phyloP scores from a whole-genome alignment of 305 asterid species.

The Salvia sclarea region DNA sequence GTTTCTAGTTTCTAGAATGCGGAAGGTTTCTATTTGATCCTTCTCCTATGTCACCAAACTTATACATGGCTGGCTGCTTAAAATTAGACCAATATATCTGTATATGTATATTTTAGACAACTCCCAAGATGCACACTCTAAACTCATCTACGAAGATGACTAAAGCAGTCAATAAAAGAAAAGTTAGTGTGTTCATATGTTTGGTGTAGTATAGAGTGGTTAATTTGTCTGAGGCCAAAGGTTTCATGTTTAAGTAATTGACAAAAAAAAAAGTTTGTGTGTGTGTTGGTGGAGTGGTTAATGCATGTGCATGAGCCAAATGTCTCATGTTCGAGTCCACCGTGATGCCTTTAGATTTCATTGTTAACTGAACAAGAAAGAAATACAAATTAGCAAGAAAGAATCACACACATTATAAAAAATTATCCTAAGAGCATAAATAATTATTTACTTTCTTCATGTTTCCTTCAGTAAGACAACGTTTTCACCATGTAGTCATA shows the following conservation, averaged over 20 bases:
- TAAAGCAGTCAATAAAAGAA: constrained; percentile 1
- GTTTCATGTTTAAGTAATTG: too few species aligned
- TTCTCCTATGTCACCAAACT: neutral
- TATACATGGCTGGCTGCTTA: neutral
- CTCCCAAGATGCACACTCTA: neutral
- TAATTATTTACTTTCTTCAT: neutral
- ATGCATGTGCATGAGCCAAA: too few species aligned
- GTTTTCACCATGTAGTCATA: constrained; percentile 15
- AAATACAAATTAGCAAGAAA: too few species aligned
- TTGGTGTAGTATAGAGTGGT: too few species aligned
- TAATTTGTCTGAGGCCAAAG: too few species aligned
- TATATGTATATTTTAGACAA: neutral
- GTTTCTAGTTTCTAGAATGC: too few species aligned
- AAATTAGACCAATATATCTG: neutral
- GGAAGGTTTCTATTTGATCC: too few species aligned
- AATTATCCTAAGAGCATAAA: neutral
- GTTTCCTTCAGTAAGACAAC: constrained; percentile 5
- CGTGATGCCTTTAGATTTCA: too few species aligned
- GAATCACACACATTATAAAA: neutral
- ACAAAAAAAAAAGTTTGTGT: too few species aligned
- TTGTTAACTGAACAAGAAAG: too few species aligned
- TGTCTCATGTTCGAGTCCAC: too few species aligned
- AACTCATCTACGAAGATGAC: neutral
- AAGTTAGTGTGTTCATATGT: neutral
- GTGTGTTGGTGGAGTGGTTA: too few species aligned